phyloP scores from a whole-genome alignment of 768 basidiomycete genomes.

The Coprinellus micaceus region DNA sequence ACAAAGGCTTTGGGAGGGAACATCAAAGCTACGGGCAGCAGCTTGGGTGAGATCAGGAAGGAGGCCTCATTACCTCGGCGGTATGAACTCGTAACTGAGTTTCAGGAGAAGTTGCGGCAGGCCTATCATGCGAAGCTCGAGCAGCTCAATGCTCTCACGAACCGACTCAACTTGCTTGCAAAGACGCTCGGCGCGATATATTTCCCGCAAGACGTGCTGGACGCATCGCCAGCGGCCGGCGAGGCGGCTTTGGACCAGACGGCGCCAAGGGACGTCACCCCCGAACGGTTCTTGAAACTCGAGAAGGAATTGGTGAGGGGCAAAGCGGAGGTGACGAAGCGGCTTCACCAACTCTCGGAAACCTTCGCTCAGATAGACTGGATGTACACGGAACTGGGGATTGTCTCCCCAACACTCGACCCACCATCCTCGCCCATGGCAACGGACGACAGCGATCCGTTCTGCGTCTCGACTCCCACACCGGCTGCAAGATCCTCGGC shows the following conservation, averaged over 20 bases:
- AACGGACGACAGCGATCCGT: slow-evolving; percentile 41
- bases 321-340: slow-evolving; percentile 78
- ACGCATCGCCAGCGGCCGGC: slow-evolving; percentile 39
- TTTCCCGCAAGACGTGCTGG: slow-evolving; percentile 53
- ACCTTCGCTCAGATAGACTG: slow-evolving; percentile 77
- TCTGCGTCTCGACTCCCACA: slow-evolving; percentile 50
- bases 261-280: slow-evolving; percentile 59
- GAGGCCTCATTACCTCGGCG: slow-evolving; percentile 70
- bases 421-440: slow-evolving; percentile 28
- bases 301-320: slow-evolving; percentile 84
- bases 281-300: slow-evolving; percentile 73
- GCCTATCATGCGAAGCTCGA: slow-evolving; percentile 79
- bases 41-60: slow-evolving; percentile 66
- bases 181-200: slow-evolving; percentile 61
- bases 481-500: slow-evolving; percentile 39
- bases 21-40: slow-evolving; percentile 60
- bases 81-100: slow-evolving; percentile 61
- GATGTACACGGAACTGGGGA: slow-evolving; percentile 79
- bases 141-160: slow-evolving; percentile 66
- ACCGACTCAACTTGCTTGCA: slow-evolving; percentile 56
- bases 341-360: slow-evolving; percentile 58
- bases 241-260: slow-evolving; percentile 31
- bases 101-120: slow-evolving; percentile 78
- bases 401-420: slow-evolving; percentile 49
- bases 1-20: slow-evolving; percentile 68